A percentile compares a stretch with the other conserved stretches of the same genome.
These are phyloP conservation scores for Porpolomopsis calyptriformis DNA, from an alignment of 768 basidiomycete species.

Conservation along the genomic window DNA sequence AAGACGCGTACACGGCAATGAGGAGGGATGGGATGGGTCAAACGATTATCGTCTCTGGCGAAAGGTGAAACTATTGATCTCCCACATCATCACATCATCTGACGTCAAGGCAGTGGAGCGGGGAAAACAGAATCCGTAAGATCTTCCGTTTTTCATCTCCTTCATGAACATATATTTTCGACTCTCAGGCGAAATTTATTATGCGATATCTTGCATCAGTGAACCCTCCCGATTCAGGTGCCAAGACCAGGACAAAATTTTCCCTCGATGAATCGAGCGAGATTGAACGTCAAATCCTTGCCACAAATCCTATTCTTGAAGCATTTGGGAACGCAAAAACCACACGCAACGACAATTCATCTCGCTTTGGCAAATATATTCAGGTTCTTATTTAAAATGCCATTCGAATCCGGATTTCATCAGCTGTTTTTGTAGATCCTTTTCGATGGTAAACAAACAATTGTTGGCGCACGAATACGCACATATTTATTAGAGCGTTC, in stretches of 20 bases:
- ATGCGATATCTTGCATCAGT: conserved; percentile 98
- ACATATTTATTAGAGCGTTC: conserved; percentile 97
- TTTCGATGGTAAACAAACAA: conserved; percentile 91
- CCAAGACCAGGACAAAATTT: conserved; percentile 56
- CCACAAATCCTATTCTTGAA: conserved; percentile 98
- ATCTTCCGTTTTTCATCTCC: conserved; percentile 1
- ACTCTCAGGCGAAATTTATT: conserved; percentile 83
- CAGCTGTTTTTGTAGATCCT: conserved; percentile 57
- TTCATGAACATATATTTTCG: conserved; percentile 5
- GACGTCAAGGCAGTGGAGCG: conserved; percentile 63
- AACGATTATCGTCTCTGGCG: conserved; percentile 97
- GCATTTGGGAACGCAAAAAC: conserved; percentile 99
- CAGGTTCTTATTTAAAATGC: conserved; percentile 45
- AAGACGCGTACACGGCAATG: conserved; percentile 98
- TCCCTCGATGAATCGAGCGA: conserved; percentile 83
- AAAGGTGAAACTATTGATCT: conserved; percentile 52
- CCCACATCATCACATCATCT: conserved; percentile 8
- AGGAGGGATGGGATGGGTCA: conserved; percentile 87
- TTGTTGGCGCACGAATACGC: conserved; percentile 96
- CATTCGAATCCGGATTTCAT: conserved; percentile 3
- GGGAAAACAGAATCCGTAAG: conserved; percentile 96
- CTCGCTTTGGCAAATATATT: conserved; percentile 98
- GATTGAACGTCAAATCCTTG: conserved; percentile 93
- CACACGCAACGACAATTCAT: conserved; percentile 97
- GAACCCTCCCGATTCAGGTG: conserved; percentile 62